Base-by-base conservation (phyloP, 495 filamentous ascomycete genomes). In the Lasiosphaeria miniovina region DNA sequence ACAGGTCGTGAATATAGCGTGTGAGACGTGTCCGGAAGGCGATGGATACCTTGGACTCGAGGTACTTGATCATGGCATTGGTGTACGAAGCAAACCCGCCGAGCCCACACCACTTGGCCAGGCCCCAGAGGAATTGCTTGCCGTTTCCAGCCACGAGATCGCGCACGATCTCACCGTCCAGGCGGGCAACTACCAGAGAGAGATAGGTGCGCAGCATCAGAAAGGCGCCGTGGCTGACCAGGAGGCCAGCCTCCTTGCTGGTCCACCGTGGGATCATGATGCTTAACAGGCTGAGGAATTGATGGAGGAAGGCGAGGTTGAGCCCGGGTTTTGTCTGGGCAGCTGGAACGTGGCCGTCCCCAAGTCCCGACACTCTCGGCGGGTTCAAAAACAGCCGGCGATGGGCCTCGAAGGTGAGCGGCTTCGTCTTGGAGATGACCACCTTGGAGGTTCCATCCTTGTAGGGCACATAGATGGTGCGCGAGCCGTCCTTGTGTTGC, bases 231-330 rank as follows among this genome's bases (percentile, higher is more conserved):
- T 97, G 95, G 63, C 90, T 89, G 63, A 95, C 74, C 46, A 99
- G 77, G 58, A 99, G 72, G 3, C 90, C 93, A 2, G 91, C 91
- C 77, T 98, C 95, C 71, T 98, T 98, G 74, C 91, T 93, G 33
- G 85, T 86, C 90, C 91, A 96, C 64, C 93, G 77, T 8, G 95
- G 95, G 60, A 98, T 89, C 93, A 97, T 96, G 65, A 99, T 98
- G 74, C 88, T 97, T 68, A 96, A 81, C 49, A 99, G 78, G 67
- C 92, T 96, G 49, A 96, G 81, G 65, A 98, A 96, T 74, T 99
- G 95, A 70, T 99, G 94, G 31, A 99, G 75, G 69, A 99, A 99
- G n/a, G 95, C 95, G 49, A 98, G 80, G 70, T 99, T 99, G 53
- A 99, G 76, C 4, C 95, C 95, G 1, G 95, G 93, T 70, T 96